Evolutionary conservation across 148 eudicot species (phyloP), one percentile per base, ranked within the genome.

Genomic region (Rhododendron mucronatum): DNA sequence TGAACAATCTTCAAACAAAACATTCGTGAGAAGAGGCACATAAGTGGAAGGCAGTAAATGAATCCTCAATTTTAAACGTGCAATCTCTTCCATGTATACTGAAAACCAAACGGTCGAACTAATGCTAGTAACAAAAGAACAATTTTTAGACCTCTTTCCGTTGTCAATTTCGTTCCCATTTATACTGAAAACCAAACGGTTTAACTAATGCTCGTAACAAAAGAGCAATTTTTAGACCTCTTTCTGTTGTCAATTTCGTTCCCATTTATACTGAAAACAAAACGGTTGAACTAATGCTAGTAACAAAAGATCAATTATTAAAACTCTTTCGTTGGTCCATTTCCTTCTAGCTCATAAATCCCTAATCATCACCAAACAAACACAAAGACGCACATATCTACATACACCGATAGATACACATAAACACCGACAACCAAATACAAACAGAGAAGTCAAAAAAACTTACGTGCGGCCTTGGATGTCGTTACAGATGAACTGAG

Each of bases 381-480:
- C 1, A 63, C 69, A 61, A 8, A 61, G 21, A 33, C 45, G 5
- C 23, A 23, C 3, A 41, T 18, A 63, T 45, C 18, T 14, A 13
- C 57, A 15, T 2, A 13, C 57, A 53, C 57, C 18, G 57, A 53
- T 1, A 53, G 57, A 53, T 53, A 13, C 57, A 53, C 57, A 53
- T 53, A 53, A 53, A 53, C 18, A 53, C 18, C 3, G 18, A 3
- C 0, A 53, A 15, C 3, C 57, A 53, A 53, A 15, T 15, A 53
- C 57, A 53, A 53, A 53, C 16, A 53, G 57, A 53, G 57, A 53
- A 14, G 57, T 53, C 18, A 53, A 53, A 53, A 41, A 41, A 41
- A 41, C 45, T 41, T 41, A 96, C 98, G 18, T 85, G 74, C 93
- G 91, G 0, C 35, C 55, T 28, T 92, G 96, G 63, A 95, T 87